These are phyloP conservation scores for Ophiocordyceps camponoti-floridani DNA, from an alignment of 2,329 filamentous ascomycete species.

Conservation along the genomic window DNA sequence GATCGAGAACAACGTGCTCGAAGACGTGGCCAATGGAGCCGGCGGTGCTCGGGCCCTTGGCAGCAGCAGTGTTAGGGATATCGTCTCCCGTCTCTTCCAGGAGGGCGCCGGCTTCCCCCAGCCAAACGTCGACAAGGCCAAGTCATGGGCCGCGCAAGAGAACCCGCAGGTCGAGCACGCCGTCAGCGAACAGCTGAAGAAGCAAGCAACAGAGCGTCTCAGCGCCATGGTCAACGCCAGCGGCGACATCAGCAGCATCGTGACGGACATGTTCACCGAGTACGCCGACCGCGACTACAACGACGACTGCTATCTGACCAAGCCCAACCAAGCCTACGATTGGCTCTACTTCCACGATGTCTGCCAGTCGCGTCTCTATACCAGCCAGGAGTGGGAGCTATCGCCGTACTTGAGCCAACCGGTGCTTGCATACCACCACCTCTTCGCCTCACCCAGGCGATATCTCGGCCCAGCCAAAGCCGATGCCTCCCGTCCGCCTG, in stretches of 20 bases:
- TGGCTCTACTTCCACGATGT: conserved; percentile 90
- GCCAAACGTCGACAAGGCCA: conserved; percentile 21
- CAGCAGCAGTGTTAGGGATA: conserved; percentile 53
- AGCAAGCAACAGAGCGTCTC: conserved; percentile 52
- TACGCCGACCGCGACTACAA: conserved; percentile 83
- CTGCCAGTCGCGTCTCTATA: conserved; percentile 60
- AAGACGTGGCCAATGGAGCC: conserved; percentile 50
- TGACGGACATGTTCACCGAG: conserved; percentile 68
- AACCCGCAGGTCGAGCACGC: conserved; percentile 44
- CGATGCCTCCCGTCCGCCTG: conserved; percentile 20
- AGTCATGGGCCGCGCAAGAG: conserved; percentile 27
- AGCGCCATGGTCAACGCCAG: conserved; percentile 63
- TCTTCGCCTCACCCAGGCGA: conserved; percentile 55
- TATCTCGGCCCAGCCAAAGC: conserved; percentile 17
- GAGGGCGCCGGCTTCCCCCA: conserved; percentile 64
- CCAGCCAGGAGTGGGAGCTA: conserved; percentile 87
- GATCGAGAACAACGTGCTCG: conserved; percentile 55
- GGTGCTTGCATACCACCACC: conserved; percentile 72
- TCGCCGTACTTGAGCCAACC: conserved; percentile 74
- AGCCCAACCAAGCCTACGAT: conserved; percentile 75
- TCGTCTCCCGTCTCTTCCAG: conserved; percentile 61
- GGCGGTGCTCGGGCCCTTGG: conserved; percentile 55
- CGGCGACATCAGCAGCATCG: conserved; percentile 61
- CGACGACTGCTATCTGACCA: conserved; percentile 79
- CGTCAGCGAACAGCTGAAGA: conserved; percentile 56